Evolutionary conservation across 2,329 filamentous ascomycete genomes (phyloP).

Genomic region (Fusarium xylarioides): DNA sequence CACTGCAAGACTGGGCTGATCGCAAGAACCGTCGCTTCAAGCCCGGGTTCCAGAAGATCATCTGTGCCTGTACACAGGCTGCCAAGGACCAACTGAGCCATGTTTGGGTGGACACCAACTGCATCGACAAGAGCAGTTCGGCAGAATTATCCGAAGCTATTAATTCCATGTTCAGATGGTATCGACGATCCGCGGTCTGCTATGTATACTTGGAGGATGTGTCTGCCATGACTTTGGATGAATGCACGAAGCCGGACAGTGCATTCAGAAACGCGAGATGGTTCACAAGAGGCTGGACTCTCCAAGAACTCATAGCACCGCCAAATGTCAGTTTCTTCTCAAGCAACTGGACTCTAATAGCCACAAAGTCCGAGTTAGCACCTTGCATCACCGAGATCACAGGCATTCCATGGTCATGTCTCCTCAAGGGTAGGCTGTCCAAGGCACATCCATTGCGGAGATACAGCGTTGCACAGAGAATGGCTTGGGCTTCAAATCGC

Average conservation of each 20-base stretch:
- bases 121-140: not conserved
- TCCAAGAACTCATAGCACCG: not conserved
- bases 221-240: accelerated
- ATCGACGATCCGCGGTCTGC: not conserved
- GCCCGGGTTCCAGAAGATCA: not conserved
- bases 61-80: not conserved
- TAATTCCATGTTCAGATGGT: not conserved
- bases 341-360: not conserved
- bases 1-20: not conserved
- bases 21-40: not conserved
- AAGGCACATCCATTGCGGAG: not conserved
- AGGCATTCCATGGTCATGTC: accelerated
- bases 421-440: not conserved
- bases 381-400: not conserved
- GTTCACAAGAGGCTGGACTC: not conserved
- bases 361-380: accelerated
- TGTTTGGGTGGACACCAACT: not conserved
- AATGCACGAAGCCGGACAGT: not conserved
- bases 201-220: not conserved
- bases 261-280: not conserved
- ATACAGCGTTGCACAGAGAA: not conserved
- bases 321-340: not conserved
- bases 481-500: accelerated
- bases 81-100: not conserved
- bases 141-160: not conserved